Evolutionary conservation across 257 asterid genomes (phyloP), one percentile per base, ranked within the genome.

Genomic region (Handroanthus guayacan): DNA sequence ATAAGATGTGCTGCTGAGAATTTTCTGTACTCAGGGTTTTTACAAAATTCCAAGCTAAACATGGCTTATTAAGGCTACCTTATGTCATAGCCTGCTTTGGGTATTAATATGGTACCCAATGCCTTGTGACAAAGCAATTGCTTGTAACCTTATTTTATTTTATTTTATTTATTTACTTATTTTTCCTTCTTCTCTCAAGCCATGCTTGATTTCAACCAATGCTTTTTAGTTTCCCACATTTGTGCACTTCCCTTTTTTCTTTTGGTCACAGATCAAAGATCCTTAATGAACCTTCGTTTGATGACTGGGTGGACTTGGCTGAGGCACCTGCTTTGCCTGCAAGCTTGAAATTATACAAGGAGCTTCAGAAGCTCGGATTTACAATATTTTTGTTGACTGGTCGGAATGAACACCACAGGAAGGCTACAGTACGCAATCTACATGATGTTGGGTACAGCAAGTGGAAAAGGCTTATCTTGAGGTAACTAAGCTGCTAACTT

Each of bases 381-480:
- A 88, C 84, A n/a, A 85, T 94, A 78, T 64, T 89, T 74, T 77
- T 94, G 25, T 74, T 94, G 82, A 94, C 99, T 0, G 97, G 97
- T 5, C 90, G 97, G 66, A 48, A 51, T 65, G 97, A 94, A 79
- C 74, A 56, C 57, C 97, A 94, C 80, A 89, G 98, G 91, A 84
- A 89, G 56, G 80, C 62, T 10, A 94, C 98, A 4, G 88, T 76
- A 75, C 78, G 75, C 56, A 92, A 92, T 81, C 85, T 90, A 4
- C 51, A 62, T 54, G 51, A 70, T 57, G 87, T 89, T 60, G 97
- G 97, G 78, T 92, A 83, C 87, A 82, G 75, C 81, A 84, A 84
- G 81, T 94, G 97, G 96, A 85, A 92, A 78, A 91, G 86, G 81
- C 97, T 94, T 57, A 60, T 92, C 75, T 71, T 94, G 85, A 94